Conservation (phyloP, 345 rosid species). For the Psidium guajava region DNA sequence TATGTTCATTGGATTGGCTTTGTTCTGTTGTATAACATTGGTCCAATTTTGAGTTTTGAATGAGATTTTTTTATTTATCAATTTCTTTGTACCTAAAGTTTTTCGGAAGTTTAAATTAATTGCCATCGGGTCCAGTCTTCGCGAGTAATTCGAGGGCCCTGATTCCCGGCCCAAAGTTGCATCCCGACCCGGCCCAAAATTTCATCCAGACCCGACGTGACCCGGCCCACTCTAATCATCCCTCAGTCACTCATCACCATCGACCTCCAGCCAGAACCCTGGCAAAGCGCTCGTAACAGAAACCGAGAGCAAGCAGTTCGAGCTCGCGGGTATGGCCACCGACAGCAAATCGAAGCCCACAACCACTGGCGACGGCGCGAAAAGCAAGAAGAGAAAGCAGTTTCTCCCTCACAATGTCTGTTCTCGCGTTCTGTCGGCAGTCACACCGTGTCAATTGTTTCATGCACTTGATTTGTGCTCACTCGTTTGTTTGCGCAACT, state of each 20-base stretch:
- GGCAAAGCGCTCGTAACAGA: background rate
- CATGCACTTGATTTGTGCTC: background rate
- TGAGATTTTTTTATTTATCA: background rate
- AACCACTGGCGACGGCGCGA: constrained; percentile 3
- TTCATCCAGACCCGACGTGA: background rate
- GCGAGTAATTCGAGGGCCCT: background rate
- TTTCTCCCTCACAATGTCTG: constrained; percentile 64
- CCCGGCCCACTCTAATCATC: background rate
- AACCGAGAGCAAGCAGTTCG: background rate
- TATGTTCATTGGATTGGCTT: background rate
- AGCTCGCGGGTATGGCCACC: constrained; percentile 25
- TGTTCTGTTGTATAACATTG: background rate
- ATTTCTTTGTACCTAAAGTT: background rate
- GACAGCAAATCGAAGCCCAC: constrained; percentile 21
- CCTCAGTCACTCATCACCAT: background rate
- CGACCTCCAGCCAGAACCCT: background rate
- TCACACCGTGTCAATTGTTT: background rate
- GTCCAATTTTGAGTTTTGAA: background rate
- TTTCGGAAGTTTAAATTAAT: background rate
- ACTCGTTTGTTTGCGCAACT: background rate
- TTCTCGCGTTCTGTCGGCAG: background rate
- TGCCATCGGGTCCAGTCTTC: background rate
- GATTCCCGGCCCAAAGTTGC: background rate
- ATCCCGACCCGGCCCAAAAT: background rate
- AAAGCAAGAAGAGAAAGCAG: constrained; percentile 69